Base-by-base conservation (phyloP, 2,329 filamentous ascomycete genomes). In the Aspergillus japonicus region DNA sequence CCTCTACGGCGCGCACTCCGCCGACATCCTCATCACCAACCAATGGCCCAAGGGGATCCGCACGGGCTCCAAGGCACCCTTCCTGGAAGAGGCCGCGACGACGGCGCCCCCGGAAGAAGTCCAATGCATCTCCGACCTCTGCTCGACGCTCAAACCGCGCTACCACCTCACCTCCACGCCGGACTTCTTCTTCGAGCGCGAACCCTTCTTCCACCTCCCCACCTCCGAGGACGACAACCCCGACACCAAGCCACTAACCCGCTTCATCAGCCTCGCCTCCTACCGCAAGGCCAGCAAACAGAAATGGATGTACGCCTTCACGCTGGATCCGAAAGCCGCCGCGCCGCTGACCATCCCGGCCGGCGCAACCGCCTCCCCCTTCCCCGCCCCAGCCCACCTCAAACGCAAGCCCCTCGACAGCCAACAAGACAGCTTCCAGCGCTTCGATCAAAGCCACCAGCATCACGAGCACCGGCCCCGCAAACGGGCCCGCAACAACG, bases 241-340 rank as follows among this genome's bases (percentile, higher is more conserved):
- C 6, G 82, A 87, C 58, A 77, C 81, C 23, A 83, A 83, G 64
- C 78, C 82, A 1, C 77, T 96, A 10, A 98, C 95, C 1, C 87
- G 95, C 19, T 99, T 99, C 78, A 90, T 98, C 68, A 96, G 92
- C 56, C 81, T 98, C 56, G 93, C 92, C 0, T 83, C 89, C 0
- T 93, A 86, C 69, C 90, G 87, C 58, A 96, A 96, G 69, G 64
- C 83, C 0, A 80, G 81, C 21, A 96, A 96, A 75, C 87, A 90
- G 53, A 97, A 82, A 69, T 80, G 78, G 69, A 75, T 82, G 64
- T 82, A 82, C 63, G 81, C 81, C 16, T 94, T 94, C 72, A 84
- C 81, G 2, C 81, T 97, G 11, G 88, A 90, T 63, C 79, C 83
- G 33, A 83, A 83, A 7, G 80, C 85, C 11, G 86, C 90, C 47